Base-by-base conservation (phyloP, 208 protist genomes). In the Tritrichomonas foetus region DNA sequence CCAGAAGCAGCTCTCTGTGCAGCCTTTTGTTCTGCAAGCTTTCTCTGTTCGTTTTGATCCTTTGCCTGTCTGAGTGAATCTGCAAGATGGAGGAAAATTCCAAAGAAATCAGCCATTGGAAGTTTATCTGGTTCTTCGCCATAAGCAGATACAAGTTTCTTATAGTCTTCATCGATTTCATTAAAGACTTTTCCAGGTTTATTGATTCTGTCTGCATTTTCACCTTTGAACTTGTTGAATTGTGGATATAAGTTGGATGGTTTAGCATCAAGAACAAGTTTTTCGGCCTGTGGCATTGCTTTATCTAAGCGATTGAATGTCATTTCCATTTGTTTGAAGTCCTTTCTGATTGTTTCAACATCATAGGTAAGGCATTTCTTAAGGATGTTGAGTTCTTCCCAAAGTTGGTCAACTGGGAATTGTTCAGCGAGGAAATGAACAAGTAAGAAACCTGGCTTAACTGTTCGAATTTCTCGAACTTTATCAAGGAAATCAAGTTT, bases 181-280 rank as follows among this genome's bases (percentile, higher is more conserved):
- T 84, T 13, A 25, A 84, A n/a, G 1, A 30, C 25, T 13, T 11
- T 16, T 8, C 3, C 8, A 53, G 36, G 74, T 44, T 84, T 84
- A 13, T 3, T 44, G 74, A 84, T 33, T 49, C 74, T 49, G 0
- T 33, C 41, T 84, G 8, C 41, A n/a, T 53, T 49, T 14, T 3
- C 1, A 8, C 53, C 44, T 44, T 53, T 84, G 44, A 84, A 84
- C 25, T 84, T 84, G n/a, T 47, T 84, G 74, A 84, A 84, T 84
- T 33, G 27, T 53, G 74, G 74, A 9, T 11, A 33, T 27, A 84
- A 53, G n/a, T 47, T 84, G 36, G 20, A 84, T 61, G 53, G 53
- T 61, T 61, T 61, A 1, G 16, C 74, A 14, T 84, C 74, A 1
- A 84, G 1, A 33, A 84, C 44, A 0, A 84, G n/a, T n/a, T 84